These are phyloP conservation scores for Phytophthora citrophthora DNA, from an alignment of 352 stramenopile species.

Conservation along the genomic window DNA sequence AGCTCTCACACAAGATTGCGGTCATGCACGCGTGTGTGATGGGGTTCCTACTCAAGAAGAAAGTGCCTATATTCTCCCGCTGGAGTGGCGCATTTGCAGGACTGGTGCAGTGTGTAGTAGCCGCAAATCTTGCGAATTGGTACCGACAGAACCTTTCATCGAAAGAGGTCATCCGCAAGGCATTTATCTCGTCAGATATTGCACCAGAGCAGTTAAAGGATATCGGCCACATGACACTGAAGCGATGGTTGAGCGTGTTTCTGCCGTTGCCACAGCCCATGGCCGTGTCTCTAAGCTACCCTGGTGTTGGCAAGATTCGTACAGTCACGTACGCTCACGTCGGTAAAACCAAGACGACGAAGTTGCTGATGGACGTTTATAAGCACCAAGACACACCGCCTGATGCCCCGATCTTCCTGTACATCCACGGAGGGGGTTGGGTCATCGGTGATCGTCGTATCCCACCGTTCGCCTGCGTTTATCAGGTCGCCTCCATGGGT, in stretches of 20 bases:
- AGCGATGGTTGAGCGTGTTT: constrained; percentile 60
- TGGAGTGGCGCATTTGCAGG: constrained; percentile 57
- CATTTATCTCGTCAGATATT: constrained; percentile 43
- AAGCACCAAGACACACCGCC: constrained; percentile 39
- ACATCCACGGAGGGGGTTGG: constrained; percentile 75
- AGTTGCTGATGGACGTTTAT: constrained; percentile 75
- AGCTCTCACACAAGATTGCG: constrained; percentile 60
- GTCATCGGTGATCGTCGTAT: constrained; percentile 61
- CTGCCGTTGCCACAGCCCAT: constrained; percentile 60
- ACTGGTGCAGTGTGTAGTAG: constrained; percentile 51
- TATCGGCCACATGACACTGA: constrained; percentile 51
- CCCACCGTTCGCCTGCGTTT: constrained; percentile 53
- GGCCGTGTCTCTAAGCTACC: constrained; percentile 50
- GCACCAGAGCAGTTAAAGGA: constrained; percentile 30
- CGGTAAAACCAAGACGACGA: constrained; percentile 53
- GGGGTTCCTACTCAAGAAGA: constrained; percentile 47
- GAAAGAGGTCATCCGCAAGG: constrained; percentile 46
- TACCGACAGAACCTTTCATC: constrained; percentile 53
- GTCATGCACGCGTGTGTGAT: constrained; percentile 47
- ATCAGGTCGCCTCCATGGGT: constrained; percentile 60
- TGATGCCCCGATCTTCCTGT: constrained; percentile 72
- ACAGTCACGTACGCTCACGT: constrained; percentile 63
- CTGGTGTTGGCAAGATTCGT: constrained; percentile 45
- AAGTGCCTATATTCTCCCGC: constrained; percentile 53
- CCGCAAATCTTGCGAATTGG: constrained; percentile 48